Conservation (phyloP, 225 moss, liverwort and hornwort genomes). For the Antitrichia curtipendula region DNA sequence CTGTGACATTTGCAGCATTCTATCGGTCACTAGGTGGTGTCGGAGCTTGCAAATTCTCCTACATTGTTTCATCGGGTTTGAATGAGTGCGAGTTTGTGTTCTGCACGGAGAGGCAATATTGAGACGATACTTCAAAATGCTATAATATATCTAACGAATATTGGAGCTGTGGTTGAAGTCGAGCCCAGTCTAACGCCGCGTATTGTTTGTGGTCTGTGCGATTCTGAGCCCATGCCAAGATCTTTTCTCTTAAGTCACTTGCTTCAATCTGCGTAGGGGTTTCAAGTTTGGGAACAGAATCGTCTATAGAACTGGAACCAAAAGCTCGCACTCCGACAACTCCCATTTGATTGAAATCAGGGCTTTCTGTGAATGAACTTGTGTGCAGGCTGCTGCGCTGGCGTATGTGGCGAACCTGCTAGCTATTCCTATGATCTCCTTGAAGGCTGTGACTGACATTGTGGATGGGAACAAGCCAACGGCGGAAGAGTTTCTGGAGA, state of each 20-base stretch:
- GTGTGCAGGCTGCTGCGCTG: constrained; percentile 66
- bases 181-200: background rate
- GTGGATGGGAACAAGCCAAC: constrained; percentile 76
- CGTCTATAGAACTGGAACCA: background rate
- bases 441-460: constrained; percentile 84
- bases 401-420: constrained; percentile 64
- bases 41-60: background rate
- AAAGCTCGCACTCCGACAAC: background rate
- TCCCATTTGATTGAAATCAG: background rate
- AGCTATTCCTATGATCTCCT: constrained; percentile 47
- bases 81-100: background rate
- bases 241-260: background rate
- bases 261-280: background rate
- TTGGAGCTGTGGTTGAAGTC: background rate
- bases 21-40: background rate
- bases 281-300: background rate
- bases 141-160: background rate
- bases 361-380: background rate
- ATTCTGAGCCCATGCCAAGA: background rate
- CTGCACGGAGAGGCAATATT: background rate
- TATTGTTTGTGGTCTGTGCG: background rate
- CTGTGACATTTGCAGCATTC: background rate
- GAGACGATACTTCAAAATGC: background rate
- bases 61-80: background rate
- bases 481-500: constrained; percentile 72